These are phyloP conservation scores for Blastomyces emzantsi DNA, from an alignment of 2,329 filamentous ascomycete genomes.

Conservation along the genomic window DNA sequence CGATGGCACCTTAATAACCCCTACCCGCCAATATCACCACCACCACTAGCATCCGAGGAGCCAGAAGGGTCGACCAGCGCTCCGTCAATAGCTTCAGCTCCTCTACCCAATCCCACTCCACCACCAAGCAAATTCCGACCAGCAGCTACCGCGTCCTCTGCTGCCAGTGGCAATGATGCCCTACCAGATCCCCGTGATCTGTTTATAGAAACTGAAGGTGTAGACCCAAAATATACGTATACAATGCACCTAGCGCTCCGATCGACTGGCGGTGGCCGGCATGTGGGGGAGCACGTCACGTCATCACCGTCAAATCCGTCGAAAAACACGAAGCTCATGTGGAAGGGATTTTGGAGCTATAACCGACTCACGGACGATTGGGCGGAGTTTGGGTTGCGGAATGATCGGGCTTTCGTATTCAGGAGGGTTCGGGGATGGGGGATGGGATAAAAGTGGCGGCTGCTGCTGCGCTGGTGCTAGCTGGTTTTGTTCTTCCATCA, in stretches of 20 bases:
- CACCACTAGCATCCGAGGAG: background rate
- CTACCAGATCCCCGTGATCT: conserved; percentile 48
- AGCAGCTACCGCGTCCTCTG: conserved; percentile 9
- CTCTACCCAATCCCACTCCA: conserved; percentile 21
- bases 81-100: conserved; percentile 21
- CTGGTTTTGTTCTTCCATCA: background rate
- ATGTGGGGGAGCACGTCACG: conserved; percentile 33
- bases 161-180: background rate
- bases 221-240: conserved; percentile 69
- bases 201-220: conserved; percentile 78
- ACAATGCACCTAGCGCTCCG: conserved; percentile 68
- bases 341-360: conserved; percentile 87
- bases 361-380: conserved; percentile 85
- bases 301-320: conserved; percentile 35
- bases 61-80: background rate
- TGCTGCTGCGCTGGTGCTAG: background rate
- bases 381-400: conserved; percentile 64
- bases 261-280: conserved; percentile 27
- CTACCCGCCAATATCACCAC: conserved; percentile 27
- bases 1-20: conserved; percentile 57
- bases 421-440: conserved; percentile 54
- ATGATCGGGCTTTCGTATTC: conserved; percentile 54
- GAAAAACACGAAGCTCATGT: conserved; percentile 77
- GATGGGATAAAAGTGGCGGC: conserved; percentile 21
- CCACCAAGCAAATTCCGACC: conserved; percentile 16